Evolutionary conservation across 805 yeast species (phyloP).

Genomic region (Wickerhamomyces chaumierensis): DNA sequence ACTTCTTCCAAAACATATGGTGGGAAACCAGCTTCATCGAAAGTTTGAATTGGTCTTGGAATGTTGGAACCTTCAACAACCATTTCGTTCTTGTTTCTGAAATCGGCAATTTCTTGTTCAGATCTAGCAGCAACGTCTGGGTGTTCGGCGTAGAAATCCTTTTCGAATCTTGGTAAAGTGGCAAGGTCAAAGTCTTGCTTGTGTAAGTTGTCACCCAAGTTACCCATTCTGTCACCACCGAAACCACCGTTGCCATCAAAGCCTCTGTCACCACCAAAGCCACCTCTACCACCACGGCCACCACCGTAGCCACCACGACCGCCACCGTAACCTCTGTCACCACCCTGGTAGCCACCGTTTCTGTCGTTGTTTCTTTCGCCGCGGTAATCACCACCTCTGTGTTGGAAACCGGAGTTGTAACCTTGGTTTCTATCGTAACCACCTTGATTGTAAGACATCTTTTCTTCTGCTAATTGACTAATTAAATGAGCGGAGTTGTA

Average conservation of each 20-base stretch:
- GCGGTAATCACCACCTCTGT: slow-evolving; percentile 12
- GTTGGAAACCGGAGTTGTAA: slow-evolving; percentile 14
- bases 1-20: slow-evolving; percentile 84
- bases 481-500: not conserved
- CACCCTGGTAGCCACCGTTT: slow-evolving; percentile 13
- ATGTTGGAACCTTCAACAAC: slow-evolving; percentile 70
- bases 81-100: slow-evolving; percentile 84
- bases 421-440: slow-evolving; percentile 11
- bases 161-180: slow-evolving; percentile 79
- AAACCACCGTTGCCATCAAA: slow-evolving; percentile 27
- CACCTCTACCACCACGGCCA: slow-evolving; percentile 8
- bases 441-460: slow-evolving; percentile 12
- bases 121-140: slow-evolving; percentile 66
- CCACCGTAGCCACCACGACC: slow-evolving; percentile 14
- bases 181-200: slow-evolving; percentile 77
- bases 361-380: slow-evolving; percentile 18
- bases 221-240: slow-evolving; percentile 29
- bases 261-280: slow-evolving; percentile 22
- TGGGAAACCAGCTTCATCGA: slow-evolving; percentile 98
- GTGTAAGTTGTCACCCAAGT: slow-evolving; percentile 43
- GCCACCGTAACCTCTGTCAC: slow-evolving; percentile 30
- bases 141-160: slow-evolving; percentile 87
- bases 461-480: not conserved
- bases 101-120: slow-evolving; percentile 58
- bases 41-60: slow-evolving; percentile 86